Evolutionary conservation across 176 grass and related monocot genomes (phyloP), one percentile per base, ranked within the genome.

Genomic region (Saccharum officinarum): DNA sequence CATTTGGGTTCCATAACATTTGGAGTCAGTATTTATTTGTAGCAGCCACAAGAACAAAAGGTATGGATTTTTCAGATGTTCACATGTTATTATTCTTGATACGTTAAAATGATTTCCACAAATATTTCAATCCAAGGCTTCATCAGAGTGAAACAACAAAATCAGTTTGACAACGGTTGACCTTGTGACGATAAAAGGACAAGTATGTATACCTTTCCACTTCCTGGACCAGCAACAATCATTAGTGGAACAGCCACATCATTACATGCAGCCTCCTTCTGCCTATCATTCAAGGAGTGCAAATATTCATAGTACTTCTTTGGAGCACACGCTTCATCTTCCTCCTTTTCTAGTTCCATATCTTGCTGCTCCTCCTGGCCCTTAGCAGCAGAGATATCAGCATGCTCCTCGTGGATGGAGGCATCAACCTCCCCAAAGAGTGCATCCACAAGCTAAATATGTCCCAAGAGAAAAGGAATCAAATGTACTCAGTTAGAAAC

Each of bases 151-250:
- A 31, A 81, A 64, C 47, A 77, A 47, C 36, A 46, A 30, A 80
- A 22, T 22, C 3, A 50, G 72, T 54, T 78, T 71, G 22, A 46
- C 39, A 20, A 67, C 12, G 18, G 36, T 37, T 45, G 47, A 4
- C 16, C 37, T 76, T 68, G 23, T 79, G 4, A 79, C 1, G 17
- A 66, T 16, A 38, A 69, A 69, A 69, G 81, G 55, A 22, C 28
- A 38, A 23, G 5, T 73, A 22, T 7, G 67, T 60, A 40, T 87
- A 98, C 93, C 93, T 98, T 98, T 92, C 91, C 89, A 85, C 93
- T 98, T 82, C 96, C 91, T 37, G 93, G 96, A 70, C 96, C 96
- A 18, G 91, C 93, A 47, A 93, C 86, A 18, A 98, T 95, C 89
- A 95, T 95, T 72, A 98, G 76, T 23, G 95, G 95, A 72, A 98